phyloP scores from a whole-genome alignment of 176 grass and related monocot species.

The sorghum (Sorghum bicolor) region DNA sequence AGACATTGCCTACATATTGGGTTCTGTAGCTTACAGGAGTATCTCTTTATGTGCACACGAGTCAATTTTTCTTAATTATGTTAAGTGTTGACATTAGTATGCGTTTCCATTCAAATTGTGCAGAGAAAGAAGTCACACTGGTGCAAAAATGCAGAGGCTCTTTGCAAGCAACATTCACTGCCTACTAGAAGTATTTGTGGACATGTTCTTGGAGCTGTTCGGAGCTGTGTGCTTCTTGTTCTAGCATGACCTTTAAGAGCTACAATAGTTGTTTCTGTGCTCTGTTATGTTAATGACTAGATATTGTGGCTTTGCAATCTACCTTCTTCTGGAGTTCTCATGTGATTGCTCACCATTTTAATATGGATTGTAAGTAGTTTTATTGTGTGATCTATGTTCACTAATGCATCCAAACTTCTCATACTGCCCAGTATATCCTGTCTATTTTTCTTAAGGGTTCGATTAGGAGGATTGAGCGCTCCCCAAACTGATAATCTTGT shows the following conservation, averaged over 20 bases:
- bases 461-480: not conserved
- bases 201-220: conserved; percentile 14
- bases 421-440: not conserved
- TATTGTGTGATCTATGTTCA: conserved; percentile 23
- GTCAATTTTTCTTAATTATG: not conserved
- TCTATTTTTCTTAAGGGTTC: not conserved
- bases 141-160: conserved; percentile 36
- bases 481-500: not conserved
- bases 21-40: not conserved
- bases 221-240: conserved; percentile 6
- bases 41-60: not conserved
- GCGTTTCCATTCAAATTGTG: conserved; percentile 17
- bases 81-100: not conserved
- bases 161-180: conserved; percentile 26
- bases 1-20: not conserved
- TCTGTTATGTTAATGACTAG: conserved; percentile 12
- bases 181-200: conserved; percentile 36
- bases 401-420: not conserved
- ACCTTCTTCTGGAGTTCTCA: conserved; percentile 5
- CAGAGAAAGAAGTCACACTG: conserved; percentile 36
- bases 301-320: conserved; percentile 10
- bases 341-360: conserved; percentile 17
- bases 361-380: conserved; percentile 9
- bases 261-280: conserved; percentile 2
- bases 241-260: conserved; percentile 4